Evolutionary conservation across 805 yeast species (phyloP), one percentile per base, ranked within the genome.

Genomic region (Tetrapisispora fleetii): DNA sequence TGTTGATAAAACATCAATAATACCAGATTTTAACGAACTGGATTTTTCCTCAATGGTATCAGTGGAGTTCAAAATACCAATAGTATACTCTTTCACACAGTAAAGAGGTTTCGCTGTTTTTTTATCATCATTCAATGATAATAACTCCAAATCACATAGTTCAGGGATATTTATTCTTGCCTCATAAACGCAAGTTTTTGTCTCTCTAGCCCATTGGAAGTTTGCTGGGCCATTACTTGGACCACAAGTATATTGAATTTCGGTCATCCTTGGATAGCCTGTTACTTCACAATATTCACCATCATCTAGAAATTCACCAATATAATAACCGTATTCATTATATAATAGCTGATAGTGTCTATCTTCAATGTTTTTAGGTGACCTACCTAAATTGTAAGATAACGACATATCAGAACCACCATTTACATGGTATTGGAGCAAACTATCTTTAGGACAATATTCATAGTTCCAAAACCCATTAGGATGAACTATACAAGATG

Each of bases 241-340:
- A 3, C 72, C 71, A 61, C 91, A 84, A 35, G 70, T 67, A 58
- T 77, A 82, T 45, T 73, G 74, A 5, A 84, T 65, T 48, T 81
- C 84, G 3, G 77, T 67, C 4, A 69, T 58, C 46, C 91, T 71
- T 2, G 76, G 76, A 27, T 65, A 59, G 2, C 71, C 71, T 0
- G 85, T 81, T 42, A 79, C 59, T 55, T 80, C 85, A 63, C 93
- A 84, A 3, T 67, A 47, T 19, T 75, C 74, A 9, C 91, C 93
- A 61, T 66, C 48, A 50, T 65, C 65, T 60, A 81, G 59, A 13
- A 49, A 39, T 42, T 64, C 63, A 47, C 64, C 62, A 3, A 66
- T 51, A 41, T 65, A 63, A 43, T 67, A 63, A 10, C 69, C 71
- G 24, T 63, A 62, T 30, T 68, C 63, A 38, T 60, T 58, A 27